Evolutionary conservation across 495 filamentous ascomycete genomes (phyloP).

Genomic region (Penicillium crystallinum): DNA sequence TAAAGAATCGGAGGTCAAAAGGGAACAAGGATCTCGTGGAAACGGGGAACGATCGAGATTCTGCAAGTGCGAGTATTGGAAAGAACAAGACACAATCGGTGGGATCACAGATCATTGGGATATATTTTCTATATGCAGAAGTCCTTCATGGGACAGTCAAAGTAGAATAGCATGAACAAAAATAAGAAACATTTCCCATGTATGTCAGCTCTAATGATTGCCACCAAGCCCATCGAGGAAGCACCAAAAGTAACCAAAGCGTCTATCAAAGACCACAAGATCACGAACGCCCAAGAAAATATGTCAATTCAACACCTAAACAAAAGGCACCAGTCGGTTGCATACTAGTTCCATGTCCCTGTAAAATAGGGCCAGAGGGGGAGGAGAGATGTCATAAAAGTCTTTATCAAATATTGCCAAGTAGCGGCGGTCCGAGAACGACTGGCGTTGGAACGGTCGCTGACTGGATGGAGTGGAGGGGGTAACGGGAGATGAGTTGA

Average conservation of each 20-base stretch:
- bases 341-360: slow-evolving; percentile 12
- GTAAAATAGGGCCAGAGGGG: slow-evolving; percentile 3
- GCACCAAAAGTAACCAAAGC: slow-evolving; percentile 8
- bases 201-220: slow-evolving; percentile 21
- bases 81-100: slow-evolving; percentile 5
- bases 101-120: slow-evolving; percentile 7
- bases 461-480: not conserved
- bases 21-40: not conserved
- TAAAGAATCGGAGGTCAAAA: not conserved
- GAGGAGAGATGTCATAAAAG: slow-evolving; percentile 9
- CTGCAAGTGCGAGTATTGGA: not conserved
- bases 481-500: slow-evolving; percentile 1
- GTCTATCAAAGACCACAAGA: slow-evolving; percentile 19
- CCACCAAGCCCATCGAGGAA: slow-evolving; percentile 10
- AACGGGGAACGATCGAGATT: not conserved
- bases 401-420: slow-evolving; percentile 10
- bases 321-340: slow-evolving; percentile 6
- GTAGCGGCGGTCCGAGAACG: slow-evolving; percentile 5
- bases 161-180: slow-evolving; percentile 10
- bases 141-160: slow-evolving; percentile 18
- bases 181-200: slow-evolving; percentile 9
- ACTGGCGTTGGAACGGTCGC: slow-evolving; percentile 12
- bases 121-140: slow-evolving; percentile 31
- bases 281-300: slow-evolving; percentile 20
- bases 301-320: slow-evolving; percentile 5